Evolutionary conservation across 2,329 filamentous ascomycete species (phyloP), one percentile per base, ranked within the genome.

Genomic region (Magnaporthiopsis incrustans): DNA sequence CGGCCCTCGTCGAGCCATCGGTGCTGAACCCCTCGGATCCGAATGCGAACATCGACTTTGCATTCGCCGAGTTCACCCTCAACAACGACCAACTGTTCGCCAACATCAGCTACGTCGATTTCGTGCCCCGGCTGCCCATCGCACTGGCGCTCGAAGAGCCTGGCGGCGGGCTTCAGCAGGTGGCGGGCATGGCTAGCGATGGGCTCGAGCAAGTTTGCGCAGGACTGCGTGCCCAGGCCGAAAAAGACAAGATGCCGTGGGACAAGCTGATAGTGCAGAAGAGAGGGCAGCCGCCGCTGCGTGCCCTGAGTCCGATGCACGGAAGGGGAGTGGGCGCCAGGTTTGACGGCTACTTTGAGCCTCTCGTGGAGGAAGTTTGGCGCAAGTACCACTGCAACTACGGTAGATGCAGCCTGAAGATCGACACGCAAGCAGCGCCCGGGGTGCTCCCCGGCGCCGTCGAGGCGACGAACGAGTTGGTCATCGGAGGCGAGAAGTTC

Each of bases 71-170:
- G 72, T 86, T 88, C 71, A 87, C 85, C 1, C 83, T 81, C 71
- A 85, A 86, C 70, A 68, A 70, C 59, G 75, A 77, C 61, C 81
- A 86, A 73, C 77, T 88, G 4, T 87, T 83, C 69, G 84, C 82
- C 64, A 87, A 87, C 67, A 88, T 90, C 74, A 84, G 79, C 70
- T 85, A 88, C 70, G 87, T 89, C 58, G 87, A 90, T 73, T 89
- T 89, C 71, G 82, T 88, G 6, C 67, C 76, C 50, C 75, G 77
- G n/a, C 70, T 85, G 69, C 84, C 85, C 6, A 79, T 87, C 33
- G 77, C 81, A 1, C 73, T 87, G 66, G 77, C 78, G 5, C 75
- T 87, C 14, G 75, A 76, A 57, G 78, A 75, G 6, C 71, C 68
- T 1, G 72, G 74, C 18, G 79, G 79, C n/a, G 70, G 66, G 0